These are phyloP conservation scores for Obelidium mucronatum DNA, from an alignment of 192 early-diverging fungal species.

Conservation along the genomic window DNA sequence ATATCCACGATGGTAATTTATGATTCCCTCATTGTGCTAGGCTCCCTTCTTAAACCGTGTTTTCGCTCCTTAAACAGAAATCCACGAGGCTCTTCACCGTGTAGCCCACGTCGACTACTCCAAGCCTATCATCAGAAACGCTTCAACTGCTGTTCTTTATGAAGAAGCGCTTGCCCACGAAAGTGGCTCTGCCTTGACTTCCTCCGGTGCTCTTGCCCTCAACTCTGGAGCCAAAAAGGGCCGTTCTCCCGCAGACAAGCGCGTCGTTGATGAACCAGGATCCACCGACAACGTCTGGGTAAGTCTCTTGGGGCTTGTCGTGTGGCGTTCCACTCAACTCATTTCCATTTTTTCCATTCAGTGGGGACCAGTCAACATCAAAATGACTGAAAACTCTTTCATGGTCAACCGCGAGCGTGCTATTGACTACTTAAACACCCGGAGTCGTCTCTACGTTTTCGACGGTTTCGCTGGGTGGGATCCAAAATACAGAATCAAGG, in stretches of 20 bases:
- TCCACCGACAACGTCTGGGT: slow-evolving; percentile 90
- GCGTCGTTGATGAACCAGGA: slow-evolving; percentile 90
- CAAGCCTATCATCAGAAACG: slow-evolving; percentile 85
- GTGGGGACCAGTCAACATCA: slow-evolving; percentile 98
- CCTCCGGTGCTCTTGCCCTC: slow-evolving; percentile 89
- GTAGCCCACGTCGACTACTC: slow-evolving; percentile 81
- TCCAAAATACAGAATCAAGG: slow-evolving; percentile 97
- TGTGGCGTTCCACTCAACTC: not conserved
- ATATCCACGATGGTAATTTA: slow-evolving; percentile 8
- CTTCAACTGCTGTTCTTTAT: slow-evolving; percentile 73
- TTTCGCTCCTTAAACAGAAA: slow-evolving; percentile 35
- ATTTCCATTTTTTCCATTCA: slow-evolving; percentile 3
- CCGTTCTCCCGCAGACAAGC: slow-evolving; percentile 95
- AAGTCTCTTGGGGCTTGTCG: not conserved
- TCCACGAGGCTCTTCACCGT: slow-evolving; percentile 73
- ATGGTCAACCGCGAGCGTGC: slow-evolving; percentile 96
- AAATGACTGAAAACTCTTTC: slow-evolving; percentile 77
- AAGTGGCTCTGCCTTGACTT: slow-evolving; percentile 86
- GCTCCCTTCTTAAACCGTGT: not conserved
- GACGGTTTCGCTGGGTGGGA: slow-evolving; percentile 99
- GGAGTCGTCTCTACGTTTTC: slow-evolving; percentile 91
- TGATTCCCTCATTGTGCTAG: not conserved
- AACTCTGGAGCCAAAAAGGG: slow-evolving; percentile 92
- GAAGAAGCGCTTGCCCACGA: slow-evolving; percentile 90
- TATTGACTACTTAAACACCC: slow-evolving; percentile 96